Base-by-base conservation (phyloP, 371 early-diverging fungal species). In the Vavraia culicis region DNA sequence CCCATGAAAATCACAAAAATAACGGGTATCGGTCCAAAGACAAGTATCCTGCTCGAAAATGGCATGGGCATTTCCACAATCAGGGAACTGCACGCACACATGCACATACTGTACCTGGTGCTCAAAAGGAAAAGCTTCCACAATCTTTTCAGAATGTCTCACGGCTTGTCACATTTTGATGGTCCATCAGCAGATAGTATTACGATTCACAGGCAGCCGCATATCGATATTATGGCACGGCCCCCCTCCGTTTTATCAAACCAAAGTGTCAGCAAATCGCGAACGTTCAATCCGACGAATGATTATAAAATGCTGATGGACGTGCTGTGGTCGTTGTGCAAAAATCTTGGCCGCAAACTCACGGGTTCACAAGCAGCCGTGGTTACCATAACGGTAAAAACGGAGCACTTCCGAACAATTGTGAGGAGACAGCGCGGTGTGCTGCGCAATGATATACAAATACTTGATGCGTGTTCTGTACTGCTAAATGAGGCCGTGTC, bases 11-110 rank as follows among this genome's bases (percentile, higher is more conserved):
- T 49, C 4, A 54, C 52, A 45, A 51, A 62, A 49, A 50, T 62
- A 23, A 56, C 52, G 43, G 62, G 62, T 16, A 62, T 62, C 20
- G 62, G 62, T n/a, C 50, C 48, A 35, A 14, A 15, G 0, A 62
- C 52, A 0, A 56, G 54, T 47, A 46, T 52, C 49, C 11, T 52
- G 2, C 32, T 62, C 1, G 1, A 21, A 18, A 51, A 46, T 34
- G 10, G 49, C 22, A 45, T 51, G 18, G 36, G 46, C 8, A 48
- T 62, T 16, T 45, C 38, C 41, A 46, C 27, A 37, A 36, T 62
- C 2, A 18, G 11, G 8, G 56, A 62, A 15, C 34, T 62, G 20
- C 20, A 50, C 46, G 22, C 41, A 3, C 54, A 54, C n/a, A 15
- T 45, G 1, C 39, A 50, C 42, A 9, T 46, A 16, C 3, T 51